phyloP scores from a whole-genome alignment of 352 stramenopile species.

The Phytophthora fragariae region DNA sequence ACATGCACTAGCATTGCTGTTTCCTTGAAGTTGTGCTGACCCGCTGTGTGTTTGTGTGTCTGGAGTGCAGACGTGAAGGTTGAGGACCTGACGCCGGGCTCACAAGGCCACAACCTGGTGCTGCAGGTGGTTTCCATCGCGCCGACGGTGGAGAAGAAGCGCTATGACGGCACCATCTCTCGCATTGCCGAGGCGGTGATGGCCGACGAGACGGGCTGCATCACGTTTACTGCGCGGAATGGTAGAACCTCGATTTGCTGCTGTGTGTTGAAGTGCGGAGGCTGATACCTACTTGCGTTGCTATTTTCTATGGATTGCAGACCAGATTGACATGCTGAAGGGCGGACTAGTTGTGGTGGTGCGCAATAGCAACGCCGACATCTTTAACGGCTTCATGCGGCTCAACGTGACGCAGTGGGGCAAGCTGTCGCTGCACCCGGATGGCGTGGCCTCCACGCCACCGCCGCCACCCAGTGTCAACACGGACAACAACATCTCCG shows the following conservation, averaged over 20 bases:
- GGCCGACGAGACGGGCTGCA: constrained; percentile 83
- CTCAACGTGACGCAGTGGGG: constrained; percentile 89
- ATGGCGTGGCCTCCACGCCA: constrained; percentile 79
- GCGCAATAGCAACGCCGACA: constrained; percentile 84
- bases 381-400: constrained; percentile 88
- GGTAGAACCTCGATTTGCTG: constrained; percentile 38
- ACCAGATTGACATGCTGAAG: constrained; percentile 79
- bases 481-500: constrained; percentile 78
- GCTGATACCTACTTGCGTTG: constrained; percentile 1
- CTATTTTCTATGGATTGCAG: constrained; percentile 40
- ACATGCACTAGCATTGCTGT: constrained; percentile 4
- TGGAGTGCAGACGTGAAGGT: constrained; percentile 77
- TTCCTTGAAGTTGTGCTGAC: not conserved
- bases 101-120: constrained; percentile 85
- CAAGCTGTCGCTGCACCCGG: constrained; percentile 76
- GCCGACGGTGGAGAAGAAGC: constrained; percentile 68
- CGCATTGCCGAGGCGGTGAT: constrained; percentile 80
- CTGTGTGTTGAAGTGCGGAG: not conserved
- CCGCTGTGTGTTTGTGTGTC: not conserved
- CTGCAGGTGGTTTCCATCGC: constrained; percentile 75
- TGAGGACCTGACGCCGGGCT: constrained; percentile 72
- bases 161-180: constrained; percentile 70
- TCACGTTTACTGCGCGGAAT: constrained; percentile 85
- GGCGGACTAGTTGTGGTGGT: constrained; percentile 68
- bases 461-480: constrained; percentile 54